Evolutionary conservation across 2,329 filamentous ascomycete genomes (phyloP).

Genomic region (Ophiostoma himal-ulmi): DNA sequence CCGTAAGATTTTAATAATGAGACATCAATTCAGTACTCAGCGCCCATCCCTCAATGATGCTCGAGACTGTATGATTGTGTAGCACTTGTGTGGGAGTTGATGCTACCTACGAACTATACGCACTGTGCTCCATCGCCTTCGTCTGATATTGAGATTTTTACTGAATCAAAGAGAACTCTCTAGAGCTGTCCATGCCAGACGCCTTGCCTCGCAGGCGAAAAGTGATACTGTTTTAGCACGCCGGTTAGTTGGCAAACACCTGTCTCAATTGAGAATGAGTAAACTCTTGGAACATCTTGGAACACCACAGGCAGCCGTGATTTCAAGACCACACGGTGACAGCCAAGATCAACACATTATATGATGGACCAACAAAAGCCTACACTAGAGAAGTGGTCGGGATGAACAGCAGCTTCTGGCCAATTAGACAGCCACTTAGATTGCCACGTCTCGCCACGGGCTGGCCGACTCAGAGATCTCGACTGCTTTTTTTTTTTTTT

Average conservation of each 20-base stretch:
- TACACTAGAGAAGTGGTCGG: background rate
- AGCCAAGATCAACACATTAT: background rate
- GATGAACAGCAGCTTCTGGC: background rate
- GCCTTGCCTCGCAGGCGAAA: background rate
- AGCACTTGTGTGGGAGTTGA: too few species aligned
- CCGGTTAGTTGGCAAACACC: background rate
- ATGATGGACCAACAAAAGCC: background rate
- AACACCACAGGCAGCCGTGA: too few species aligned
- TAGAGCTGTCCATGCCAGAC: background rate
- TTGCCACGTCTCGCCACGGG: background rate
- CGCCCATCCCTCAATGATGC: too few species aligned
- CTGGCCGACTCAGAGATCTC: background rate
- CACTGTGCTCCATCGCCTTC: background rate
- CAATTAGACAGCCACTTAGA: background rate
- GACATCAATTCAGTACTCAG: too few species aligned
- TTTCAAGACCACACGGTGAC: background rate
- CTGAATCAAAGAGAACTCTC: background rate
- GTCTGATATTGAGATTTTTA: too few species aligned
- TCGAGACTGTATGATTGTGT: too few species aligned
- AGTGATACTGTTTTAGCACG: background rate
- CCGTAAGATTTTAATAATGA: too few species aligned
- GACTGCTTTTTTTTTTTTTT: background rate
- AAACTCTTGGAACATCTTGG: background rate
- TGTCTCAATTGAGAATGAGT: background rate
- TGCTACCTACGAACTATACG: background rate